Conservation (phyloP, 1,139 yeast genomes). For the Yamadazyma jaroonii region DNA sequence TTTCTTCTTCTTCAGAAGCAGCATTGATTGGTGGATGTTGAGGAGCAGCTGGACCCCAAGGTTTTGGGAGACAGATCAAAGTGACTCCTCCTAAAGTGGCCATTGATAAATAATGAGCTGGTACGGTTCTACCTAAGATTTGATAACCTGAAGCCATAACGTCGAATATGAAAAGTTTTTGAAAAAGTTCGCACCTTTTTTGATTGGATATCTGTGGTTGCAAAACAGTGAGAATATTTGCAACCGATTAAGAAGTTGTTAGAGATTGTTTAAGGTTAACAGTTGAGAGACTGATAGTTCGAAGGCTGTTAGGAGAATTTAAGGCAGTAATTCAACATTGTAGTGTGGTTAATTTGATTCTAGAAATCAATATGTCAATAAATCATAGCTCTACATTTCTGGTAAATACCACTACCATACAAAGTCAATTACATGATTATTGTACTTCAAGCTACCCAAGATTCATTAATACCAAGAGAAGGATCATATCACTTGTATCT, state of each 20-base stretch:
- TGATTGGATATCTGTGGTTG: constrained; percentile 16
- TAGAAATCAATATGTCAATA: neutral
- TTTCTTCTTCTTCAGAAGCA: constrained; percentile 82
- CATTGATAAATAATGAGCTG: constrained; percentile 68
- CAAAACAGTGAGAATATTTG: constrained; percentile 10
- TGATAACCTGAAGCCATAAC: constrained; percentile 77
- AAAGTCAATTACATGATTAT: neutral
- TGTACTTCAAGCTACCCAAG: neutral
- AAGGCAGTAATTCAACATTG: no score
- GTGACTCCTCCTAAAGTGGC: constrained; percentile 67
- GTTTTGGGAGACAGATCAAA: constrained; percentile 62
- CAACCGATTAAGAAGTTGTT: no score
- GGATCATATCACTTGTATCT: neutral
- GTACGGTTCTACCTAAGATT: constrained; percentile 73
- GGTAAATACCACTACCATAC: constrained; percentile 2
- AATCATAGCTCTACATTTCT: constrained; percentile 4
- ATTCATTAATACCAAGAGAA: neutral
- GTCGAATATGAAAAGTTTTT: constrained; percentile 3
- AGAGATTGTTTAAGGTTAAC: no score
- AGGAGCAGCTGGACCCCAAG: constrained; percentile 62
- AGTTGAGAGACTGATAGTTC: no score
- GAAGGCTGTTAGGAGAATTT: no score
- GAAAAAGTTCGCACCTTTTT: neutral
- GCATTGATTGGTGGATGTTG: constrained; percentile 71
- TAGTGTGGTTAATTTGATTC: no score